Evolutionary conservation across 192 early-diverging fungal species (phyloP).

Genomic region (Mortierella hygrophila): DNA sequence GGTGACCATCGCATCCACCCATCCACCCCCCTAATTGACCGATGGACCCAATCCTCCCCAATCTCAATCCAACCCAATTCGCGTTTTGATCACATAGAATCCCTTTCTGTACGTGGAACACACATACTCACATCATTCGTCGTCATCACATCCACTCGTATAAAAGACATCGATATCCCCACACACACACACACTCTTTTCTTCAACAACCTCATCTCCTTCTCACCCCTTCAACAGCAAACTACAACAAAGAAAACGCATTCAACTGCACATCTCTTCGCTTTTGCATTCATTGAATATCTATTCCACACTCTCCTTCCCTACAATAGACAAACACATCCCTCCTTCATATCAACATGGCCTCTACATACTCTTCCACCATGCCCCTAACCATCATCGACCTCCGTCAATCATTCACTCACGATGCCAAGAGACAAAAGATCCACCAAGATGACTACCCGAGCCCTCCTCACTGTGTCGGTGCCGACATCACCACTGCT

Average conservation of each 20-base stretch:
- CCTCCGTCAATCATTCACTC: slow-evolving; percentile 21
- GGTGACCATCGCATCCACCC: too few species aligned
- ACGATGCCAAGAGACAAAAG: slow-evolving; percentile 7
- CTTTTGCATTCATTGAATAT: not conserved
- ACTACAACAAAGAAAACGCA: not conserved
- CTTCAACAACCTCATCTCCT: not conserved
- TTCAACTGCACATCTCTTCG: not conserved
- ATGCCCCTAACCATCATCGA: slow-evolving; percentile 41
- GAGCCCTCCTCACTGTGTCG: slow-evolving; percentile 10
- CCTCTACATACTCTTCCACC: not conserved
- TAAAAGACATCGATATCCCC: not conserved
- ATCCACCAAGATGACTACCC: slow-evolving; percentile 23
- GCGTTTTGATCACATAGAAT: too few species aligned
- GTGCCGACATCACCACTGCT: not conserved
- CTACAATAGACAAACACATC: not conserved
- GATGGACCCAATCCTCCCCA: too few species aligned
- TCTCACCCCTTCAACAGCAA: not conserved
- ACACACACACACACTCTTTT: not conserved
- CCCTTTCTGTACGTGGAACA: not conserved
- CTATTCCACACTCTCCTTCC: not conserved
- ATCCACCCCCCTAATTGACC: too few species aligned
- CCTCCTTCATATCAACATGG: not conserved
- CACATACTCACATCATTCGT: not conserved
- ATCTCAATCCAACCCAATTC: too few species aligned
- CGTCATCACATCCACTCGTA: not conserved